Evolutionary conservation across 345 rosid species (phyloP), one percentile per base, ranked within the genome.

Genomic region (Garcia nutans): DNA sequence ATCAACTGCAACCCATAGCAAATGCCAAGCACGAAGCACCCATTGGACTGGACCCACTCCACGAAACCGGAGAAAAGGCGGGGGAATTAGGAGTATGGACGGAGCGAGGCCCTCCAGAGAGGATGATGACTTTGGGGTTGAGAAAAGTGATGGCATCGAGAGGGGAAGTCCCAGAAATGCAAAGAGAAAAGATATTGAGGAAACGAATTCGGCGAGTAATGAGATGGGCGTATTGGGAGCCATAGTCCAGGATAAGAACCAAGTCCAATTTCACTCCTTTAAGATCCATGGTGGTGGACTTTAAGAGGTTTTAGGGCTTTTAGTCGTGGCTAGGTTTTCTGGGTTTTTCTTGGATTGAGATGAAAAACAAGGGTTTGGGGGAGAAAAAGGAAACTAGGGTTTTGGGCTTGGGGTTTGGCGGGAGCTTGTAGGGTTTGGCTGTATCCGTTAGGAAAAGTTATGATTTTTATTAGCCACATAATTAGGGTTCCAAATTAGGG

Each of bases 81-180:
- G 98, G 99, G 0, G 97, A 85, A 50, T 87, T 79, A 15, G 68
- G 76, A 7, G 91, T 62, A 77, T 96, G 99, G 62, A 93, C 96
- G 3, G 99, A 96, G 85, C 92, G 99, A 7, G 98, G 99, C 0
- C 98, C 97, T 2, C 99, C 99, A 50, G 98, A 96, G 86, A 96
- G 98, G 79, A 96, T 88, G 49, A 91, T 93, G 37, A 90, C 92
- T 33, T 82, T 82, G 1, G 99, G 99, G 80, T 85, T 87, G 69
- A 79, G 87, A 61, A 80, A 81, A 23, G 85, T 77, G 81, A 93
- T 90, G 68, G 88, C 33, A 12, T 84, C 77, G 73, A 96, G 89
- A 11, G 97, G 78, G 19, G 93, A 87, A 26, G 99, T 93, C 77
- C 99, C 99, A 52, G 87, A 84, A 78, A 96, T 84, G 82, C 97